Evolutionary conservation across 768 basidiomycete genomes (phyloP), one percentile per base, ranked within the genome.

Genomic region (Termitomyces titanicus): DNA sequence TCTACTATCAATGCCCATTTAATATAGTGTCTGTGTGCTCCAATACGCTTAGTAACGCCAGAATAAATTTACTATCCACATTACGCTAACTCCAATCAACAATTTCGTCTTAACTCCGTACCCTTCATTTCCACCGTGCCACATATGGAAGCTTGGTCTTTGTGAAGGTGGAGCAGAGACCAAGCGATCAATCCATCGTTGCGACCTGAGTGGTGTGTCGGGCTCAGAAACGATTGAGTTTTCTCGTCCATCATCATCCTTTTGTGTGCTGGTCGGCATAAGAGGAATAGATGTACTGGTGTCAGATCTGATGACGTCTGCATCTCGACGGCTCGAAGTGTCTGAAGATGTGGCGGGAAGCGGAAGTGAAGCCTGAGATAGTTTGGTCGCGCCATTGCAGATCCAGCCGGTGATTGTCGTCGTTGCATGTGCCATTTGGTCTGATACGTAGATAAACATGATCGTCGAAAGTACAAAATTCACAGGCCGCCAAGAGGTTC

Each of bases 371-470:
- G n/a, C n/a, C n/a, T n/a, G n/a, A n/a, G 54, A 18, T 39, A 3
- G 33, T 35, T 62, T 66, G 27, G 69, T 63, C 31, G 62, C 56
- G 25, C 60, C 63, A n/a, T 70, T 70, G 59, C 82, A 83, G 47
- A 82, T 71, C 79, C 79, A 78, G 40, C 60, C 70, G 8, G 93
- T 92, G 47, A 95, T 72, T 47, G 86, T 79, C 9, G 81, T 81
- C 1, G 88, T 91, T 22, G 92, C 91, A 62, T 80, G 78, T 10
- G 92, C 84, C 47, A 92, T 84, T 57, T 81, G 81, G 68, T 94
- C 80, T 54, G 83, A 88, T 31, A 95, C 66, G 70, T 86, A 95
- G 61, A 95, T 70, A 71, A 96, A 97, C 66, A 90, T 78, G 31
- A 84, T 70, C 15, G 85, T 84, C 15, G 91, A 88, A 44, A 94